Evolutionary conservation across 257 asterid species (phyloP), one percentile per base, ranked within the genome.

Genomic region (Petunia axillaris): DNA sequence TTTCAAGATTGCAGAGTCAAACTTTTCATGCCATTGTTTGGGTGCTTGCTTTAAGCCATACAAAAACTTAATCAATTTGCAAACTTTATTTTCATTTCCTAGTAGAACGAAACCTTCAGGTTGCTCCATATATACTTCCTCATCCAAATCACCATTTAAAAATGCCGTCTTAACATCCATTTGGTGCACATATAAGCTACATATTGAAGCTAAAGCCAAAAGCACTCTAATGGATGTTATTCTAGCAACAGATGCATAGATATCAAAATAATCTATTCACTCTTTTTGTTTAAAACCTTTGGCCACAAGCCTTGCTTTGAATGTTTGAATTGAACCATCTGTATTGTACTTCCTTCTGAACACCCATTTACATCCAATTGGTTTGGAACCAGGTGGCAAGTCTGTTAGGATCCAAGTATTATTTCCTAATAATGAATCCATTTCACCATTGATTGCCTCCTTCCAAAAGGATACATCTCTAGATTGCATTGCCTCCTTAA

Each of bases 371-470:
- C 48, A 53, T 9, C 64, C 44, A 52, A 52, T 75, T 1, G 48
- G 46, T 75, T 35, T 75, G 9, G 78, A 74, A 50, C 79, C 46
- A 9, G 35, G 64, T 5, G 64, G 79, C 2, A 75, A 75, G 35
- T 75, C 79, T 2, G 14, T 16, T 13, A 75, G 0, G 6, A 16
- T 11, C 64, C 46, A 75, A 35, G 79, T 75, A 74, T 74, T 74
- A 1, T 74, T 74, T 0, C 8, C 50, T 25, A 74, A 25, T 0
- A 52, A 15, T 0, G 41, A 52, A 25, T 75, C 16, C 64, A 52
- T 75, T 40, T 75, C 65, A 13, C 53, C 79, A 53, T 53, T 35
- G 6, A 70, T 75, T 46, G 79, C 64, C 8, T 75, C 79, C 15
- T 75, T 75, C 48, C 64, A 75, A 4, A 52, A 75, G 2, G 35